These are phyloP conservation scores for Asclepias syriaca DNA, from an alignment of 257 asterid genomes.

Conservation along the genomic window DNA sequence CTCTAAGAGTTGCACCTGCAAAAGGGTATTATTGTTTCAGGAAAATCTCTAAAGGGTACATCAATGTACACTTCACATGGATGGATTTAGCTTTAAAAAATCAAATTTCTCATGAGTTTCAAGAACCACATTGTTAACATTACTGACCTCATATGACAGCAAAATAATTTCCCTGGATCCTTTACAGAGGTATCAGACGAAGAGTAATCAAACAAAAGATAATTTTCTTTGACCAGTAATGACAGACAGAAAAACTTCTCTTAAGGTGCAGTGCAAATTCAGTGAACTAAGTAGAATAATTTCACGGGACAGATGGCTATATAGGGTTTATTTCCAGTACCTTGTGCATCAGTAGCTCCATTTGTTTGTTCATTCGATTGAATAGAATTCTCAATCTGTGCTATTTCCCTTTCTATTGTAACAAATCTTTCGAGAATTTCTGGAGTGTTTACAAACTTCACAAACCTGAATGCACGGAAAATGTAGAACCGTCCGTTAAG, in stretches of 20 bases:
- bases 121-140: background rate
- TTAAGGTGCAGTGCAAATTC: background rate
- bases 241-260: no score
- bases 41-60: conserved; percentile 7
- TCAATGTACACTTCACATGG: background rate
- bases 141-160: background rate
- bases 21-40: conserved; percentile 4
- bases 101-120: background rate
- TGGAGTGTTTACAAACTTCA: conserved; percentile 74
- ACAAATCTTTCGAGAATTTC: conserved; percentile 82
- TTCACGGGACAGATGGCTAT: background rate
- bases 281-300: background rate
- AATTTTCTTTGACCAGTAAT: background rate
- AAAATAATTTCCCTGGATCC: background rate
- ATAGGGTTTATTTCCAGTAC: conserved; percentile 20
- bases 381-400: conserved; percentile 64
- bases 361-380: conserved; percentile 38
- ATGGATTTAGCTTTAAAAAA: background rate
- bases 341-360: conserved; percentile 39
- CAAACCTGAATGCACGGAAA: conserved; percentile 44
- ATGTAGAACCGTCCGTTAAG: background rate
- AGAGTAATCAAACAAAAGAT: background rate
- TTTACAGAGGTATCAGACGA: background rate
- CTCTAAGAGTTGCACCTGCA: conserved; percentile 30
- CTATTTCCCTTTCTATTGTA: conserved; percentile 62